phyloP scores from a whole-genome alignment of 352 stramenopile species.

The Nothophytophthora sp. region DNA sequence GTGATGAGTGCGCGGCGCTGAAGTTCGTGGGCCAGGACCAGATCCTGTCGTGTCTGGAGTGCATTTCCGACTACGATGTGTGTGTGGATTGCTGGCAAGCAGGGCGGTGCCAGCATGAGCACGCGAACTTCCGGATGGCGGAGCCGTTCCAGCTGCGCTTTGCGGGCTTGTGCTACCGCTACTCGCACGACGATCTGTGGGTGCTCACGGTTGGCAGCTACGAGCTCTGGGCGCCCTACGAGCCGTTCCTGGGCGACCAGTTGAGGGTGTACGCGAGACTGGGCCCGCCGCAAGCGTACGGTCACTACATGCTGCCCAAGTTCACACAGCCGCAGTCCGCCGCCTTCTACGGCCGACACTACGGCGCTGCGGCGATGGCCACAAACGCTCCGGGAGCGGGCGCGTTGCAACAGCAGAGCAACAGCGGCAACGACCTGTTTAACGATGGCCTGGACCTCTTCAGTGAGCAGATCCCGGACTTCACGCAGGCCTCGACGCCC shows the following conservation, averaged over 20 bases:
- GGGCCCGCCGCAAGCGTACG: conserved; percentile 21
- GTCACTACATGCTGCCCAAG: conserved; percentile 31
- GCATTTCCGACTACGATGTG: conserved; percentile 27
- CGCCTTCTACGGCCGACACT: conserved; percentile 31
- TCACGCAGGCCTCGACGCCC: conserved; percentile 22
- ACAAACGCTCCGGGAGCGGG: conserved; percentile 6
- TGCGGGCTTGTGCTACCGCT: conserved; percentile 31
- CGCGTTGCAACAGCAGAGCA: too few species aligned
- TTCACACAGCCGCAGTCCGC: conserved; percentile 25
- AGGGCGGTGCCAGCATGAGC: conserved; percentile 29
- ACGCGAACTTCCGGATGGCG: conserved; percentile 34
- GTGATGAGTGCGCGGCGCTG: conserved; percentile 30
- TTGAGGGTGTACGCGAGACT: conserved; percentile 24
- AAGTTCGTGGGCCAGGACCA: conserved; percentile 36
- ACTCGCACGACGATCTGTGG: conserved; percentile 36
- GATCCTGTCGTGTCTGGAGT: conserved; percentile 31
- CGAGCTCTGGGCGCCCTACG: conserved; percentile 34
- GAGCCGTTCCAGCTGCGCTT: conserved; percentile 40
- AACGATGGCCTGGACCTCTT: conserved; percentile 25
- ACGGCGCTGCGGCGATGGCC: conserved; percentile 10
- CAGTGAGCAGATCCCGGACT: conserved; percentile 31
- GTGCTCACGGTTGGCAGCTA: conserved; percentile 27
- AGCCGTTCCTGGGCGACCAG: conserved; percentile 29
- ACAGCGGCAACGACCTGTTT: conserved; percentile 13
- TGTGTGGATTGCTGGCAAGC: conserved; percentile 28